Evolutionary conservation across 768 basidiomycete species (phyloP).

Genomic region (Daedalea quercina): DNA sequence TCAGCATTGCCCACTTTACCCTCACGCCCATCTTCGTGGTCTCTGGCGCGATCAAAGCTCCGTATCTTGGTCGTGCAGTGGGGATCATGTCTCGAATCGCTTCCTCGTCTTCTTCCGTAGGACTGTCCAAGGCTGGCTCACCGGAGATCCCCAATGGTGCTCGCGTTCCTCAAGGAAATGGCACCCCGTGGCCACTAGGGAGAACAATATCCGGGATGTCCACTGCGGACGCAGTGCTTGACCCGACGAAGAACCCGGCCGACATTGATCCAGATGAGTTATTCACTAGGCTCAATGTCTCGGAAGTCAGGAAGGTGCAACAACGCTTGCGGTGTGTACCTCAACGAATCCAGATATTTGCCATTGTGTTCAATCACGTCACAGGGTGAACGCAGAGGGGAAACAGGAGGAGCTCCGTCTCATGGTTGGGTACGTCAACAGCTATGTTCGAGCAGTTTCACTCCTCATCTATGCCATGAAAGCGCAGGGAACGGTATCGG

Average conservation of each 20-base stretch:
- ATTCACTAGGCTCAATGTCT: conserved; percentile 62
- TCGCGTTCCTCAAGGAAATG: background rate
- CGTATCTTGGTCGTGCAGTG: no score
- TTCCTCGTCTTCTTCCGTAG: background rate
- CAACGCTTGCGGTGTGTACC: conserved; percentile 49
- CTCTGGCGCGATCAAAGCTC: no score
- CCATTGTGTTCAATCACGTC: background rate
- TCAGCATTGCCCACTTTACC: no score
- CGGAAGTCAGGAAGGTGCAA: conserved; percentile 63
- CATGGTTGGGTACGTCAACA: conserved; percentile 81
- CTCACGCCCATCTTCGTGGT: no score
- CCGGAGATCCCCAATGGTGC: background rate
- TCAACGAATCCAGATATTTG: background rate
- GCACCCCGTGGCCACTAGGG: conserved; percentile 2
- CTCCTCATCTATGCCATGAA: conserved; percentile 38
- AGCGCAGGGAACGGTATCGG: conserved; percentile 82
- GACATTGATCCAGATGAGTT: conserved; percentile 64
- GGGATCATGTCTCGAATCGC: background rate
- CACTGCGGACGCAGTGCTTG: conserved; percentile 7
- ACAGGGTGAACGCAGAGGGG: conserved; percentile 73
- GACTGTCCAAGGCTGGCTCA: background rate
- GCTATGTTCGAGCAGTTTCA: background rate
- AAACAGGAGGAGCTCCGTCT: conserved; percentile 84
- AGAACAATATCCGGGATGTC: conserved; percentile 14
- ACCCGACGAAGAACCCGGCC: conserved; percentile 9